Evolutionary conservation across 768 basidiomycete species (phyloP).

Genomic region (Nidularia pulvinata): DNA sequence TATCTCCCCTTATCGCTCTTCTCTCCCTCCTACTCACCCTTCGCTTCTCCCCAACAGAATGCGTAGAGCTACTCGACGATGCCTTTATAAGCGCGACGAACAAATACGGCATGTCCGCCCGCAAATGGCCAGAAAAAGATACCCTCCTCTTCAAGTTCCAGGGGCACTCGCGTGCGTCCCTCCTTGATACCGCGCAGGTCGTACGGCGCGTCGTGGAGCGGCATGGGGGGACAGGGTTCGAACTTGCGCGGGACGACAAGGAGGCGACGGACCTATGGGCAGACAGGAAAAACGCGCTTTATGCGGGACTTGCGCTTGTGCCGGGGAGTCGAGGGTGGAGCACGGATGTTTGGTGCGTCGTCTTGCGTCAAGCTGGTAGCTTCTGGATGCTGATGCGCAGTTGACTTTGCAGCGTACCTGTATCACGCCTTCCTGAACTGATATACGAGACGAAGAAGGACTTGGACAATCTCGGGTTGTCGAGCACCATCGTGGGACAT

Average conservation of each 20-base stretch:
- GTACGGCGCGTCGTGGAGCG: constrained; percentile 57
- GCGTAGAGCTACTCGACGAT: constrained; percentile 82
- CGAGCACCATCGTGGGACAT: constrained; percentile 70
- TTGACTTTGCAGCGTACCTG: constrained; percentile 43
- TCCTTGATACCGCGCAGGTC: constrained; percentile 60
- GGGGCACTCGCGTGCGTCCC: constrained; percentile 56
- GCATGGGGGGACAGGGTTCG: constrained; percentile 69
- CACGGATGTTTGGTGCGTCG: constrained; percentile 73
- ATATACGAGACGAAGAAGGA: constrained; percentile 76
- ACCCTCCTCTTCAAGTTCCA: constrained; percentile 89
- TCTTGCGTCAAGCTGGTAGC: background rate
- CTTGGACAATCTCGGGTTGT: constrained; percentile 50
- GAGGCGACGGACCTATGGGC: constrained; percentile 79
- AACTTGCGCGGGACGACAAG: constrained; percentile 57
- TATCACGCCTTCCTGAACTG: constrained; percentile 64
- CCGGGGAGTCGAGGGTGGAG: constrained; percentile 61
- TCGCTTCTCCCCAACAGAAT: constrained; percentile 44
- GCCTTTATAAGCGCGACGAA: constrained; percentile 66
- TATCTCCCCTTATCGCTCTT: constrained; percentile 6
- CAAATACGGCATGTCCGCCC: constrained; percentile 48
- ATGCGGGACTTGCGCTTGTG: constrained; percentile 52
- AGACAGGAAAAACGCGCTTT: constrained; percentile 68
- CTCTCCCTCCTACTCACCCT: background rate
- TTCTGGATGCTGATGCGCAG: background rate
- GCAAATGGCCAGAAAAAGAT: constrained; percentile 62